Conservation (phyloP, 2,329 filamentous ascomycete species). For the Shiraia sp. region DNA sequence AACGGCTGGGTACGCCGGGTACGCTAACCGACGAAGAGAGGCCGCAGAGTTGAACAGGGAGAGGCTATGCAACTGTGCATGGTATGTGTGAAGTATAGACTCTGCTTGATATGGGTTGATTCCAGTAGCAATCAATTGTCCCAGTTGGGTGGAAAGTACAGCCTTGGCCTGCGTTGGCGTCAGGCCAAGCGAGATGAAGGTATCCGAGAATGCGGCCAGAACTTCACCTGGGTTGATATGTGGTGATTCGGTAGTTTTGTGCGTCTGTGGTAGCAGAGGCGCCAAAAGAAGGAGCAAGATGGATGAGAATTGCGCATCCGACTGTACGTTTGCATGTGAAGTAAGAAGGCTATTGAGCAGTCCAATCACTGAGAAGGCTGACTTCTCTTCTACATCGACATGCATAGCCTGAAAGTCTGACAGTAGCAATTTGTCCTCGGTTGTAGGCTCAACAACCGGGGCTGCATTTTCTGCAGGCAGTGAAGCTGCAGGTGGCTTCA, state of each 20-base stretch:
- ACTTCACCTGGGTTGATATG: constrained; percentile 37
- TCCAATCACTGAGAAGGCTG: constrained; percentile 47
- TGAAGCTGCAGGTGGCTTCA: constrained; percentile 18
- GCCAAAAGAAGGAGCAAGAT: constrained; percentile 52
- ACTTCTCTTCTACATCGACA: constrained; percentile 37
- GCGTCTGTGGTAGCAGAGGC: constrained; percentile 50
- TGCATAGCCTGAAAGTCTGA: constrained; percentile 43
- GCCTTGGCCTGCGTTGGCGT: constrained; percentile 45
- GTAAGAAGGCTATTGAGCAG: constrained; percentile 48
- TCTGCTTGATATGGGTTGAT: constrained; percentile 58
- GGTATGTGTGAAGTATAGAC: constrained; percentile 60
- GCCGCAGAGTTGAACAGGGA: constrained; percentile 57
- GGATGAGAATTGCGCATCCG: constrained; percentile 53
- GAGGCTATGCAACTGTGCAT: constrained; percentile 56
- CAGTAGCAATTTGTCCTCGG: constrained; percentile 36
- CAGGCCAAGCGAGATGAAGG: constrained; percentile 43
- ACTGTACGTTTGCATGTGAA: constrained; percentile 46
- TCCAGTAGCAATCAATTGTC: constrained; percentile 48
- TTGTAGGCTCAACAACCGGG: constrained; percentile 27
- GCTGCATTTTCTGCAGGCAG: constrained; percentile 28
- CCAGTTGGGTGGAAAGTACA: constrained; percentile 46
- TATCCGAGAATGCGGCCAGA: constrained; percentile 46
- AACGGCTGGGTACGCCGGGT: constrained; percentile 59
- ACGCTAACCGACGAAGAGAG: constrained; percentile 59
- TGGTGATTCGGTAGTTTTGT: constrained; percentile 32